Base-by-base conservation (phyloP, 108 stramenopile genomes). In the Asterionellopsis glacialis region DNA sequence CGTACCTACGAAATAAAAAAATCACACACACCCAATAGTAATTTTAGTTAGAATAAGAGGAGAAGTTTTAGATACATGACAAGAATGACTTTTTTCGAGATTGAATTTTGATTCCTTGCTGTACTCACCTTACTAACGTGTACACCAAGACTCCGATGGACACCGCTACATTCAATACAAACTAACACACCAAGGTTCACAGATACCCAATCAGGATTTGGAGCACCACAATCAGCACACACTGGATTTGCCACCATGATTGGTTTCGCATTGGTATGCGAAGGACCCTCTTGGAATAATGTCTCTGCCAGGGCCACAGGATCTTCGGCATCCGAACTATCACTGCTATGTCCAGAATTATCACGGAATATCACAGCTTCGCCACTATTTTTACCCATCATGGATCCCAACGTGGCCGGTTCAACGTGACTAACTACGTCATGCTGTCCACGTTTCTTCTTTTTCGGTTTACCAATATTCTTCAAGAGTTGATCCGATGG, bases 91-190 rank as follows among this genome's bases (percentile, higher is more conserved):
- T n/a, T n/a, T n/a, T n/a, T n/a, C n/a, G n/a, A n/a, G n/a, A n/a
- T n/a, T n/a, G n/a, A n/a, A n/a, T n/a, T n/a, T n/a, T n/a, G n/a
- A n/a, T n/a, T n/a, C n/a, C n/a, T n/a, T n/a, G n/a, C n/a, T n/a
- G n/a, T n/a, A 33, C 33, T 33, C 55, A 97, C 96, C 73, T 96
- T 95, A 71, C 91, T 93, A 33, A 99, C 89, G 74, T 97, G 96
- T 22, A 97, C 96, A 33, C 98, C 98, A 12, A 99, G 77, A 57
- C 85, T 90, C 49, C 98, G 84, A 60, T 99, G 98, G 1, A 99
- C 91, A n/a, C 96, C 98, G 58, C 91, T 87, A 73, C 98, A 99
- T 57, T 94, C 88, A 59, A 99, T 94, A 67, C 98, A 99, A 14
- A 99, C 59, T n/a, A 93, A 55, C 22, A 91, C 75, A 24, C 93